These are phyloP conservation scores for Tricholoma matsutake DNA, from an alignment of 768 basidiomycete species.

Conservation along the genomic window DNA sequence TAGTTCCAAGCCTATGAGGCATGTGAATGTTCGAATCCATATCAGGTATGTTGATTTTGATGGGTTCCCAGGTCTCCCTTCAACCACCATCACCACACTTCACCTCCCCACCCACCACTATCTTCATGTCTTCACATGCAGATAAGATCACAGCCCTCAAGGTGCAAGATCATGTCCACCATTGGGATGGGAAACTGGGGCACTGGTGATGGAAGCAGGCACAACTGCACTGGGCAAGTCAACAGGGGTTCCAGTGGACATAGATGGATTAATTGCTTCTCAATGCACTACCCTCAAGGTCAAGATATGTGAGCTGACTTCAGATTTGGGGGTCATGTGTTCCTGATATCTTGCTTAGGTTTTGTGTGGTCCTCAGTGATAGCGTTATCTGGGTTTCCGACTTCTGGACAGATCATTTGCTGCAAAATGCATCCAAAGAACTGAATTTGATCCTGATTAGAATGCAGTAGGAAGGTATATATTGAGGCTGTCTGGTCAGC, in stretches of 20 bases:
- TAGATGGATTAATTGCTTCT: conserved; percentile 19
- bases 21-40: no score
- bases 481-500: conserved; percentile 93
- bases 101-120: no score
- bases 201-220: conserved; percentile 32
- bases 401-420: conserved; percentile 70
- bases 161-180: conserved; percentile 15
- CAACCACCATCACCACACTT: no score
- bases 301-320: conserved; percentile 17
- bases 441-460: conserved; percentile 88
- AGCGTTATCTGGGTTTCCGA: conserved; percentile 25
- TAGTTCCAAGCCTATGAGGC: no score
- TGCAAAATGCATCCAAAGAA: conserved; percentile 93
- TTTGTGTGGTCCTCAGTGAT: conserved; percentile 23
- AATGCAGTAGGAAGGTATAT: conserved; percentile 90
- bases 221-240: conserved; percentile 22
- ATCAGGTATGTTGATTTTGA: no score
- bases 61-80: no score
- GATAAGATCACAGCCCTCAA: no score
- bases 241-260: conserved; percentile 17
- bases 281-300: conserved; percentile 28
- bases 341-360: conserved; percentile 36
- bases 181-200: conserved; percentile 30
- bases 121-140: no score
- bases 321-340: conserved; percentile 30